Evolutionary conservation across 2,329 filamentous ascomycete species (phyloP).

Genomic region (Pseudopithomyces maydicus): DNA sequence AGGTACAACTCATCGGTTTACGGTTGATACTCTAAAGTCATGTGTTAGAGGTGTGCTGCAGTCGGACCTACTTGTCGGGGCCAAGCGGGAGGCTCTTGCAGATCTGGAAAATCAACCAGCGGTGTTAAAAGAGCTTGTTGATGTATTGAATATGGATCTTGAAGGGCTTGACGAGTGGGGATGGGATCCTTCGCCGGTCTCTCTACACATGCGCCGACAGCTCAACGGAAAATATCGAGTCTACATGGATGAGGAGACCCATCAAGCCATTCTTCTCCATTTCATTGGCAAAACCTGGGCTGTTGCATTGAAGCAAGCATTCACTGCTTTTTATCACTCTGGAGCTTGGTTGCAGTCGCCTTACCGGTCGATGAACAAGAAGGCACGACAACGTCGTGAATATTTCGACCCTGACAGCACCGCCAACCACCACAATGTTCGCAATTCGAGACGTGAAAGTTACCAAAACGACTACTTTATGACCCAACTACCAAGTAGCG

Average conservation of each 20-base stretch:
- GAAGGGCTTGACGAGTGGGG: slow-evolving; percentile 57
- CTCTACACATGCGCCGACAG: slow-evolving; percentile 57
- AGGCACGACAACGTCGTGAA: slow-evolving; percentile 49
- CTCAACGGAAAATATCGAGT: slow-evolving; percentile 64
- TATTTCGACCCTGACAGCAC: slow-evolving; percentile 48
- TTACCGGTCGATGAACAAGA: slow-evolving; percentile 36
- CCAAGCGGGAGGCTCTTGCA: slow-evolving; percentile 57
- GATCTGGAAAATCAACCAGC: slow-evolving; percentile 56
- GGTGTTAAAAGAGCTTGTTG: slow-evolving; percentile 59
- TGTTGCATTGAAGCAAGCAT: slow-evolving; percentile 52
- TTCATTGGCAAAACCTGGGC: slow-evolving; percentile 60
- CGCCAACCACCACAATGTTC: slow-evolving; percentile 31
- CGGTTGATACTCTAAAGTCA: slow-evolving; percentile 47
- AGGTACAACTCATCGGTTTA: slow-evolving; percentile 44
- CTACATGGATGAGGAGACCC: slow-evolving; percentile 63
- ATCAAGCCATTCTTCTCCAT: slow-evolving; percentile 61
- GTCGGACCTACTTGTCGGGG: slow-evolving; percentile 57
- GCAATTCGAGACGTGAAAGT: slow-evolving; percentile 34
- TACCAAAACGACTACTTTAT: slow-evolving; percentile 59
- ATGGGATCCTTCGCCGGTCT: slow-evolving; percentile 54
- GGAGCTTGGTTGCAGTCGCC: slow-evolving; percentile 49
- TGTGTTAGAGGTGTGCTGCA: slow-evolving; percentile 57
- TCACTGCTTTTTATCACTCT: slow-evolving; percentile 45
- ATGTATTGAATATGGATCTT: slow-evolving; percentile 63
- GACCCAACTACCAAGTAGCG: slow-evolving; percentile 56